Evolutionary conservation across 805 yeast genomes (phyloP).

Genomic region (Candida peoriensis): DNA sequence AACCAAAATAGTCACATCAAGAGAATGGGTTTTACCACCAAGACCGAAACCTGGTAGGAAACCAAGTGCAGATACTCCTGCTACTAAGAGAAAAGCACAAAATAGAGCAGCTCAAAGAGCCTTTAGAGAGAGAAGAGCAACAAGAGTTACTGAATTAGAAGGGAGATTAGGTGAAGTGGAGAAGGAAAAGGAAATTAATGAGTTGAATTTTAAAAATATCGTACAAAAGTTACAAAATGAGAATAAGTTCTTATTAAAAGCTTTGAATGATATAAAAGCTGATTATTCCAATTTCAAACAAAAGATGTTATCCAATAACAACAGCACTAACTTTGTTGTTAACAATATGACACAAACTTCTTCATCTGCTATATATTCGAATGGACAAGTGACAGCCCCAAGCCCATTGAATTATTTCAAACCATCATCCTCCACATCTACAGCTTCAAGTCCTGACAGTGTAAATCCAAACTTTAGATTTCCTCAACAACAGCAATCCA

Average conservation of each 20-base stretch:
- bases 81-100: slow-evolving; percentile 82
- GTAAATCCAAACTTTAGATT: slow-evolving; percentile 8
- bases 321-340: slow-evolving; percentile 13
- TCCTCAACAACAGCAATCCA: slow-evolving; percentile 6
- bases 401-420: slow-evolving; percentile 39
- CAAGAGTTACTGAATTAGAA: slow-evolving; percentile 74
- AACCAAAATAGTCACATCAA: slow-evolving; percentile 56
- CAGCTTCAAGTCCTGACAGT: slow-evolving; percentile 5
- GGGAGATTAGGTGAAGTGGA: slow-evolving; percentile 61
- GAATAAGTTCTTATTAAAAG: slow-evolving; percentile 28
- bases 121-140: slow-evolving; percentile 81
- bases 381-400: slow-evolving; percentile 22
- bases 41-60: slow-evolving; percentile 70
- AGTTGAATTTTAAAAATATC: slow-evolving; percentile 26
- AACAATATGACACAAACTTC: slow-evolving; percentile 15
- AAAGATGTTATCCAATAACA: slow-evolving; percentile 8
- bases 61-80: slow-evolving; percentile 69
- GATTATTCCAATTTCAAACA: slow-evolving; percentile 22
- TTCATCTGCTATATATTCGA: slow-evolving; percentile 21
- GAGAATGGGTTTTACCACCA: slow-evolving; percentile 77
- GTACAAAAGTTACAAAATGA: slow-evolving; percentile 25
- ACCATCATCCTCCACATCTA: slow-evolving; percentile 37
- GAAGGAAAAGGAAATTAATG: slow-evolving; percentile 57
- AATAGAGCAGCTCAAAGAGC: slow-evolving; percentile 94
- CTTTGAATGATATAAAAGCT: slow-evolving; percentile 25